Evolutionary conservation across 805 yeast genomes (phyloP).

Genomic region (Debaryomyces prosopidis): DNA sequence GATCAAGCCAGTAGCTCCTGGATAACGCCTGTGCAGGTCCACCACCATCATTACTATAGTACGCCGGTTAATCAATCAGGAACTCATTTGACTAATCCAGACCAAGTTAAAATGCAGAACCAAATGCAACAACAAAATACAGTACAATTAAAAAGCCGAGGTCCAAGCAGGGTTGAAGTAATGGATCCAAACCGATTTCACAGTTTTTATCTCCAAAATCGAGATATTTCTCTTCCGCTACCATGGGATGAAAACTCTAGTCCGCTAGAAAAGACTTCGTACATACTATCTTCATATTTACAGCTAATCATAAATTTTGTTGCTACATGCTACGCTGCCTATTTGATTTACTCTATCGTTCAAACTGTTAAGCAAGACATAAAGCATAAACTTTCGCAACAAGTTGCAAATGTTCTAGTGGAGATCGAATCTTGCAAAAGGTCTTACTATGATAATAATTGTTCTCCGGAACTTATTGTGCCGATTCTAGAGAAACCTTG

Average conservation of each 20-base stretch:
- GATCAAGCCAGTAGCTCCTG: background rate
- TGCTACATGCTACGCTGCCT: slow-evolving; percentile 45
- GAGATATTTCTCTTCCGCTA: slow-evolving; percentile 40
- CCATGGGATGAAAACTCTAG: slow-evolving; percentile 58
- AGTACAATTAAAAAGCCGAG: background rate
- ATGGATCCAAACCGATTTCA: background rate
- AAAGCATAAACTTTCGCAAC: slow-evolving; percentile 47
- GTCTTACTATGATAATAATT: slow-evolving; percentile 54
- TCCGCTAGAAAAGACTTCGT: slow-evolving; percentile 56
- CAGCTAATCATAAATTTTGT: slow-evolving; percentile 54
- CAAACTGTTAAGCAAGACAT: slow-evolving; percentile 57
- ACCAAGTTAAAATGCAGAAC: background rate
- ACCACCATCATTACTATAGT: slow-evolving; percentile 48
- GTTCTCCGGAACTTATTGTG: slow-evolving; percentile 53
- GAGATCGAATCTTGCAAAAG: slow-evolving; percentile 57
- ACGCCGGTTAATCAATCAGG: background rate
- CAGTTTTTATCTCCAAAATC: background rate
- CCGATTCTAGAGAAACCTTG: slow-evolving; percentile 63
- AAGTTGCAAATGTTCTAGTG: slow-evolving; percentile 43
- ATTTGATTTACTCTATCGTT: slow-evolving; percentile 44
- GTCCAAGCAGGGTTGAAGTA: background rate
- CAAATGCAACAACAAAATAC: background rate
- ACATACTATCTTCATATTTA: slow-evolving; percentile 59
- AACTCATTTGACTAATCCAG: background rate
- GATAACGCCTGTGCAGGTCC: slow-evolving; percentile 26